phyloP scores from a whole-genome alignment of 495 filamentous ascomycete species.

The Trypethelium eluteriae region DNA sequence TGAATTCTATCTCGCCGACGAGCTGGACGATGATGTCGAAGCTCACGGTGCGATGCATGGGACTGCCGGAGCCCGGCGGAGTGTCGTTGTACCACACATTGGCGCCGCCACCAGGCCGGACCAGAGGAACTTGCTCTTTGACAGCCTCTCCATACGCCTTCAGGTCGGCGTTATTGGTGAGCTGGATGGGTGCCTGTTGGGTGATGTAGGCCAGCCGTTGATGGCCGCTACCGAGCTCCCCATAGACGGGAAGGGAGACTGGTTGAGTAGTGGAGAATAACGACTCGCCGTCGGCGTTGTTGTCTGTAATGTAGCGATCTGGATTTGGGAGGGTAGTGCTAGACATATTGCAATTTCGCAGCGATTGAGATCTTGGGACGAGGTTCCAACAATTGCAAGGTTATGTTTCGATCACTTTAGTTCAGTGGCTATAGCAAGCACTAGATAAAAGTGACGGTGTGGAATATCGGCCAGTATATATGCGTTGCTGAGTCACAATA shows the following conservation, averaged over 20 bases:
- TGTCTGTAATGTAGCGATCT: constrained; percentile 17
- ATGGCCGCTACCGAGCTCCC: constrained; percentile 12
- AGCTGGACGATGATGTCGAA: constrained; percentile 67
- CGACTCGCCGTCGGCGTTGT: constrained; percentile 15
- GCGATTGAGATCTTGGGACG: not conserved
- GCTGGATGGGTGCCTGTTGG: constrained; percentile 11
- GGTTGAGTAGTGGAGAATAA: constrained; percentile 14
- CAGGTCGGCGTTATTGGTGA: constrained; percentile 16
- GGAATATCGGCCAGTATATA: not conserved
- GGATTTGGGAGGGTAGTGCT: constrained; percentile 15
- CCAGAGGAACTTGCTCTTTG: constrained; percentile 9
- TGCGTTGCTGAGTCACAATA: not conserved
- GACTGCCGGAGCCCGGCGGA: constrained; percentile 9
- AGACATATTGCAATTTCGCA: not conserved
- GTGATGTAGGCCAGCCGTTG: constrained; percentile 14
- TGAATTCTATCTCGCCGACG: constrained; percentile 55
- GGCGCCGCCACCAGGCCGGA: constrained; percentile 13
- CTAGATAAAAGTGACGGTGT: not conserved
- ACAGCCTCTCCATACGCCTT: constrained; percentile 7
- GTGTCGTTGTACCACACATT: constrained; percentile 13
- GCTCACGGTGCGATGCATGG: constrained; percentile 61
- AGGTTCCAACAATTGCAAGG: not conserved
- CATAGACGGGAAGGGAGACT: constrained; percentile 10
- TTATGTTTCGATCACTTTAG: not conserved
- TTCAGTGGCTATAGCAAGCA: not conserved